Evolutionary conservation across 164 flowering plant genomes (phyloP).

Genomic region (Chloranthus sessilifolius): DNA sequence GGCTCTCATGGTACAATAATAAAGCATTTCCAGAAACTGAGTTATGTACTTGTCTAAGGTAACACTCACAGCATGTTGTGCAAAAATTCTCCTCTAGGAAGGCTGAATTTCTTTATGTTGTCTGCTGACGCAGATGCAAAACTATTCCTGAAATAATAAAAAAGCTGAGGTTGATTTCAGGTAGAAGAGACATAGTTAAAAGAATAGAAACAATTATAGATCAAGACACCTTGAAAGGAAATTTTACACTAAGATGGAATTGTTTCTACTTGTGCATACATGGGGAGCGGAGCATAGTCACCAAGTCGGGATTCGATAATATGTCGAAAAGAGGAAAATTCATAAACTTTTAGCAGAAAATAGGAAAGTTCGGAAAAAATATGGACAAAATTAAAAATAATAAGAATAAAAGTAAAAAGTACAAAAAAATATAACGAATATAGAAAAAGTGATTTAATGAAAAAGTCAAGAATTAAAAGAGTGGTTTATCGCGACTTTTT

Average conservation of each 20-base stretch:
- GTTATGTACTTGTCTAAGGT: neutral
- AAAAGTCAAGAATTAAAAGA: too few species aligned
- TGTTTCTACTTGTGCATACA: neutral
- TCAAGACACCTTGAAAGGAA: neutral
- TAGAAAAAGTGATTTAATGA: too few species aligned
- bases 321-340: too few species aligned
- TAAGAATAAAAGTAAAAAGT: too few species aligned
- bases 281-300: neutral
- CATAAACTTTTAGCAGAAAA: too few species aligned
- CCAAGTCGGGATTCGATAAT: too few species aligned
- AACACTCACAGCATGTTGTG: slow-evolving; percentile 99
- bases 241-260: neutral
- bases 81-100: slow-evolving; percentile 91
- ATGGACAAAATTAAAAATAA: too few species aligned
- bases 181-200: neutral
- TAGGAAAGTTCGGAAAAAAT: too few species aligned
- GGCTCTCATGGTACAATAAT: neutral
- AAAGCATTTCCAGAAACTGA: neutral
- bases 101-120: slow-evolving; percentile 90
- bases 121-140: slow-evolving; percentile 99
- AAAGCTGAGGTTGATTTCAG: neutral
- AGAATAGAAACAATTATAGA: neutral
- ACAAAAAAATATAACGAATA: too few species aligned
- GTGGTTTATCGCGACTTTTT: too few species aligned
- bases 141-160: slow-evolving; percentile 43